A percentile compares a stretch with the other conserved stretches of the same genome.
Conservation (phyloP, 306 rosid species). For the Corylus americana region DNA sequence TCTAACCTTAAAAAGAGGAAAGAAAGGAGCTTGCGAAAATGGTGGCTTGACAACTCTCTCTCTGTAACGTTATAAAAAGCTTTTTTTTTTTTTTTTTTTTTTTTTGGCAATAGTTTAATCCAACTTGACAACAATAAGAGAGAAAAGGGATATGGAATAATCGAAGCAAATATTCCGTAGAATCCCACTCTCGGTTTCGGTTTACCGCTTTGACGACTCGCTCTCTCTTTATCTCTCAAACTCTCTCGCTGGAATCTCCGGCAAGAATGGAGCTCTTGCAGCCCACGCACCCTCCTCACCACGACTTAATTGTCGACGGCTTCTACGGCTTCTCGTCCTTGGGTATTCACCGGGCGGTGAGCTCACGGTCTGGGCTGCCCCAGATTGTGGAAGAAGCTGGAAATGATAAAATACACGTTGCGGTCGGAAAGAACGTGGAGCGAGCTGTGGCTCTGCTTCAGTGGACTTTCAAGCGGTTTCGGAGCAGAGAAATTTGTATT, state of each 20-base stretch:
- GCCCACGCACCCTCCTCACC: slow-evolving; percentile 44
- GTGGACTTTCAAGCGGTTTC: slow-evolving; percentile 59
- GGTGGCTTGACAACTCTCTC: neutral
- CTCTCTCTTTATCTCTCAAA: neutral
- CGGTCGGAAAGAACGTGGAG: slow-evolving; percentile 64
- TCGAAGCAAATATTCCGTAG: neutral
- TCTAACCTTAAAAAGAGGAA: neutral
- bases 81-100: neutral
- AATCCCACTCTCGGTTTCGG: slow-evolving; percentile 1
- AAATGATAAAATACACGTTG: slow-evolving; percentile 49
- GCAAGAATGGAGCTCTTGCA: slow-evolving; percentile 59
- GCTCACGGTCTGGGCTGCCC: slow-evolving; percentile 34
- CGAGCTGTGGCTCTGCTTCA: slow-evolving; percentile 58
- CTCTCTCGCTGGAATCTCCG: neutral
- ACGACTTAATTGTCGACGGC: slow-evolving; percentile 18
- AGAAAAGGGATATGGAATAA: neutral
- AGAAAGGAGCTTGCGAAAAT: neutral
- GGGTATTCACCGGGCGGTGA: slow-evolving; percentile 24
- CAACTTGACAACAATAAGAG: neutral
- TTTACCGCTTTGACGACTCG: neutral
- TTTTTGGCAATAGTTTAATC: slow-evolving; percentile 29
- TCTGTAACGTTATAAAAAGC: slow-evolving; percentile 9
- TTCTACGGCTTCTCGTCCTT: slow-evolving; percentile 43
- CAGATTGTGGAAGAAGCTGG: slow-evolving; percentile 36
- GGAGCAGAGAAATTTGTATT: slow-evolving; percentile 44